These are phyloP conservation scores for Nosema muscidifuracis DNA, from an alignment of 371 early-diverging fungal genomes.

Conservation along the genomic window DNA sequence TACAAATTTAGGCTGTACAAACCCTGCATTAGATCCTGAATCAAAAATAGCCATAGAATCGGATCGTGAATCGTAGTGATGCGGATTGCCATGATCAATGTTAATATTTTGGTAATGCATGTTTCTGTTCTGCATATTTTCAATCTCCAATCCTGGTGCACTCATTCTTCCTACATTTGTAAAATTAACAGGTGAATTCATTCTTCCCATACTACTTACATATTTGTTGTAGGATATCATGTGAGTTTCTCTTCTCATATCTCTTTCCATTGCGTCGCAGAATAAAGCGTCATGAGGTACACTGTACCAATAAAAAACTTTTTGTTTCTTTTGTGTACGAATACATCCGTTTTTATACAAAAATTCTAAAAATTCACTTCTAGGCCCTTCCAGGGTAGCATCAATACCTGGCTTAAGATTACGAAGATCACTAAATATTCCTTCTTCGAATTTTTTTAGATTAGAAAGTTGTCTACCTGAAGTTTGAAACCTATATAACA, in stretches of 20 bases:
- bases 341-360: constrained; percentile 93
- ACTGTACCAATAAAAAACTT: constrained; percentile 95
- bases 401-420: constrained; percentile 92
- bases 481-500: constrained; percentile 82
- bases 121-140: neutral
- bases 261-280: constrained; percentile 92
- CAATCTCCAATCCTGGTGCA: neutral
- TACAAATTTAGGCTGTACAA: neutral
- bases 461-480: constrained; percentile 75
- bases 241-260: constrained; percentile 77
- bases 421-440: constrained; percentile 87
- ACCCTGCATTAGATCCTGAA: too few species aligned
- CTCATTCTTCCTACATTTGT: neutral
- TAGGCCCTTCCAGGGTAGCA: constrained; percentile 85
- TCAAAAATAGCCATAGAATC: neutral
- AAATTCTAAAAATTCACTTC: constrained; percentile 87
- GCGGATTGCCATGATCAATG: neutral
- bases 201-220: constrained; percentile 20
- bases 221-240: constrained; percentile 62
- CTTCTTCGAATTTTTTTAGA: constrained; percentile 97
- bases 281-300: constrained; percentile 91
- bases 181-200: constrained; percentile 7
- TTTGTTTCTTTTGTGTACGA: constrained; percentile 94
- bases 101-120: neutral
- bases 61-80: neutral